phyloP scores from a whole-genome alignment of 805 yeast genomes.

The Cyberlindnera bimundalis region DNA sequence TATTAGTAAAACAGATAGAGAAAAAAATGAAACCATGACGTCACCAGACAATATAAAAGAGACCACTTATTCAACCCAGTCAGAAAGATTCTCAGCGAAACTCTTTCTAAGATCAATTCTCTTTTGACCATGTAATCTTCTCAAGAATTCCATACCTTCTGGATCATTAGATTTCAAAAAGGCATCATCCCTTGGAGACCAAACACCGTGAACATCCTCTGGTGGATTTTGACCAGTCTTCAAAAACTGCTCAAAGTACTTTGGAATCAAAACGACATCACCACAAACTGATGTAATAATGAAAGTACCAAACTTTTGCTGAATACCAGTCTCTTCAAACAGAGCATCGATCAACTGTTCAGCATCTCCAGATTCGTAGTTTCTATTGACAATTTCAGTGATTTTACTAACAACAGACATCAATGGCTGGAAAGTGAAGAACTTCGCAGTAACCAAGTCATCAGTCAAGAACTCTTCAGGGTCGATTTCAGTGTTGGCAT shows the following conservation, averaged over 20 bases:
- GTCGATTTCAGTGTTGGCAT: slow-evolving; percentile 6
- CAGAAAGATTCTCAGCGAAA: slow-evolving; percentile 32
- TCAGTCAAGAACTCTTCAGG: slow-evolving; percentile 33
- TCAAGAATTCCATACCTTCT: slow-evolving; percentile 33
- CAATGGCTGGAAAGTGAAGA: slow-evolving; percentile 34
- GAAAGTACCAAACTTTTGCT: slow-evolving; percentile 39
- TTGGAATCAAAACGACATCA: slow-evolving; percentile 40
- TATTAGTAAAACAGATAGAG: not conserved
- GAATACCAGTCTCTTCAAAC: slow-evolving; percentile 40
- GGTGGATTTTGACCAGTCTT: slow-evolving; percentile 42
- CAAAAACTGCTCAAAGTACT: slow-evolving; percentile 39
- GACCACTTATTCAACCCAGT: slow-evolving; percentile 8
- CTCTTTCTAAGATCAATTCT: slow-evolving; percentile 40
- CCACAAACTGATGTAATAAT: slow-evolving; percentile 43
- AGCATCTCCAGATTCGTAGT: slow-evolving; percentile 40
- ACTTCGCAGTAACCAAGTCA: slow-evolving; percentile 33
- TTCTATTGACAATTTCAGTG: slow-evolving; percentile 37
- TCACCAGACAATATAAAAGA: not conserved
- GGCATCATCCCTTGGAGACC: slow-evolving; percentile 43
- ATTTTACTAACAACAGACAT: slow-evolving; percentile 33
- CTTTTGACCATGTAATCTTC: slow-evolving; percentile 37
- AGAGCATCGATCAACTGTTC: slow-evolving; percentile 39
- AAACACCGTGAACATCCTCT: slow-evolving; percentile 39
- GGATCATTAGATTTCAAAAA: slow-evolving; percentile 32
- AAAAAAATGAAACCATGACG: not conserved